A percentile compares a stretch with the other conserved stretches of the same genome.
Conservation (phyloP, 1,284 basidiomycete genomes). For the Marasmius sp. region DNA sequence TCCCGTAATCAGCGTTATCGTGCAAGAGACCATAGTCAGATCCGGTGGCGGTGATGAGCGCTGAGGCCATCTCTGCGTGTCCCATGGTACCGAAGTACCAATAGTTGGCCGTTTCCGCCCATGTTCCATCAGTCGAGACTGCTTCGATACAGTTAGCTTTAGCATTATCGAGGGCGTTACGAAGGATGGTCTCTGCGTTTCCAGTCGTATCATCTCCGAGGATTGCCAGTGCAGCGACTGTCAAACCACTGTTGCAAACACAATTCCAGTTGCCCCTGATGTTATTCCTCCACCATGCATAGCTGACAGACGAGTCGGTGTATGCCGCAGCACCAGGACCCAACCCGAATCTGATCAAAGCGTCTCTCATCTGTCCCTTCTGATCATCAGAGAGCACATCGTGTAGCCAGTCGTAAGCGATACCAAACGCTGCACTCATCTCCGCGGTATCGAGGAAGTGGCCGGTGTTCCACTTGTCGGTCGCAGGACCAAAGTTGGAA, state of each 20-base stretch:
- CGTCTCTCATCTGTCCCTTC: constrained; percentile 67
- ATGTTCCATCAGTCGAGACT: constrained; percentile 82
- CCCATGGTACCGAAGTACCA: constrained; percentile 68
- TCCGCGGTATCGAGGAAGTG: constrained; percentile 97
- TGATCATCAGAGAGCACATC: constrained; percentile 80
- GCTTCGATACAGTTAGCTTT: constrained; percentile 74
- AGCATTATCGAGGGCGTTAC: constrained; percentile 72
- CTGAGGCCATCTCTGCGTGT: constrained; percentile 42
- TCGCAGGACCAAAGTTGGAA: constrained; percentile 56
- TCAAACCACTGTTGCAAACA: constrained; percentile 90
- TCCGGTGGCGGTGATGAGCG: constrained; percentile 85
- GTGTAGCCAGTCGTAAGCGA: constrained; percentile 96
- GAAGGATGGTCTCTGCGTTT: constrained; percentile 66
- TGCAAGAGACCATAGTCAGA: constrained; percentile 75
- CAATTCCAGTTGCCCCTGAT: constrained; percentile 94
- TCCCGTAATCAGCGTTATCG: constrained; percentile 67
- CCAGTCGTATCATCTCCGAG: constrained; percentile 82
- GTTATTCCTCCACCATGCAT: constrained; percentile 61
- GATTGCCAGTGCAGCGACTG: constrained; percentile 88
- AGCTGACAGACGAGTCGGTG: constrained; percentile 36
- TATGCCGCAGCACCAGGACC: constrained; percentile 57
- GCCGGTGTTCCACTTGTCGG: constrained; percentile 73
- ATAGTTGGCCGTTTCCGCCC: constrained; percentile 95
- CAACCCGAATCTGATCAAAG: constrained; percentile 82
- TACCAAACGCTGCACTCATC: constrained; percentile 81